phyloP scores from a whole-genome alignment of 78 protist genomes.

The Creolimax fragrantissima region DNA sequence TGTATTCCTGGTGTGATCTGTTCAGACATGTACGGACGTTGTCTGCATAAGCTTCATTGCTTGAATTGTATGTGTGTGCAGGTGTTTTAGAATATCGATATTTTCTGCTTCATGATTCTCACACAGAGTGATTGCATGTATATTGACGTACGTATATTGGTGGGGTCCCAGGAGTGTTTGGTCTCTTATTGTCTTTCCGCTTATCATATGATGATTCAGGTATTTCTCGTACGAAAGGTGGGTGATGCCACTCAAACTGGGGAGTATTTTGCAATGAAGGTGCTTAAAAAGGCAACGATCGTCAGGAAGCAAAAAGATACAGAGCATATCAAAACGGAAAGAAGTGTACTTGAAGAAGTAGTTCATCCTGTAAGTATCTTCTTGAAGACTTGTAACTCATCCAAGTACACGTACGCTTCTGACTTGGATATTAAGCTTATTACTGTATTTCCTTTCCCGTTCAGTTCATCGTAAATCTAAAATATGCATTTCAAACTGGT shows the following conservation, averaged over 20 bases:
- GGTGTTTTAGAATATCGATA: too few species aligned
- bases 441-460: neutral
- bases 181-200: too few species aligned
- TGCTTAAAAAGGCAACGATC: conserved; percentile 27
- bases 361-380: conserved; percentile 1
- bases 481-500: conserved; percentile 66
- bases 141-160: neutral
- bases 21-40: too few species aligned
- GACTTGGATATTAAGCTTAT: too few species aligned
- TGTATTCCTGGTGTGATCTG: too few species aligned
- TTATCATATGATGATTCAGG: neutral
- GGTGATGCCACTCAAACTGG: neutral
- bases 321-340: conserved; percentile 26
- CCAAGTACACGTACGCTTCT: too few species aligned
- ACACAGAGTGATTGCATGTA: too few species aligned
- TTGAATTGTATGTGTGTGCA: too few species aligned
- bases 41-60: too few species aligned
- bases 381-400: neutral
- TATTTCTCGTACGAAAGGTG: conserved; percentile 19
- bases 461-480: conserved; percentile 49
- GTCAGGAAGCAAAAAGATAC: neutral
- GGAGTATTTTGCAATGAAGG: conserved; percentile 32
- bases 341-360: conserved; percentile 13
- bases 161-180: too few species aligned
- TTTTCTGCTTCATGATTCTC: too few species aligned